phyloP scores from a whole-genome alignment of 1,139 yeast genomes.

The Hanseniaspora sp. region DNA sequence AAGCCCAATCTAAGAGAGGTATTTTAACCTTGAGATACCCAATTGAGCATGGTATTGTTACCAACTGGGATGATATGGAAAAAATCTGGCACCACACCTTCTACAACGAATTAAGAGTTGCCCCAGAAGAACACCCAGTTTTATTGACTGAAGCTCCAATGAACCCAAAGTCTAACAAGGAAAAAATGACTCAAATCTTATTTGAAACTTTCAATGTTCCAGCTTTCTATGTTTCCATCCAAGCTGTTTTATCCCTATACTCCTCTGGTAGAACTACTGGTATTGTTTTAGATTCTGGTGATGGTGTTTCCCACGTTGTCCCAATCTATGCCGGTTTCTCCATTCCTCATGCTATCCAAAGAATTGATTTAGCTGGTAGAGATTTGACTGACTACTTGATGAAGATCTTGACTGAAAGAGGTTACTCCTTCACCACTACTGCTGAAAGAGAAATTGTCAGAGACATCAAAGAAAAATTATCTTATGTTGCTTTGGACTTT shows the following conservation, averaged over 20 bases:
- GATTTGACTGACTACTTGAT: slow-evolving; percentile 97
- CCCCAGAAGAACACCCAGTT: slow-evolving; percentile 98
- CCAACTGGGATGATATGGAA: slow-evolving; percentile 99
- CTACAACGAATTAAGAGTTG: slow-evolving; percentile 95
- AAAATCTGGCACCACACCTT: slow-evolving; percentile 98
- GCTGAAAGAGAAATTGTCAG: slow-evolving; percentile 99
- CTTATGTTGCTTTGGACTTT: slow-evolving; percentile 93
- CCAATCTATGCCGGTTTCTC: slow-evolving; percentile 99
- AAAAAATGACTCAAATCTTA: slow-evolving; percentile 98
- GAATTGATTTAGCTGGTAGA: slow-evolving; percentile 99
- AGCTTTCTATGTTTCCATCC: slow-evolving; percentile 96
- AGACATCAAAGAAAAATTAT: slow-evolving; percentile 97
- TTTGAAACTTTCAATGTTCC: slow-evolving; percentile 99
- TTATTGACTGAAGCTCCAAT: slow-evolving; percentile 97
- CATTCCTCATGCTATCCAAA: slow-evolving; percentile 94
- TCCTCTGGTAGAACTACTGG: slow-evolving; percentile 99
- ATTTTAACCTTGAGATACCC: slow-evolving; percentile 97
- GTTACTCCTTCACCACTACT: slow-evolving; percentile 95
- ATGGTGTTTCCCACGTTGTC: slow-evolving; percentile 99
- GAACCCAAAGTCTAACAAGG: slow-evolving; percentile 98
- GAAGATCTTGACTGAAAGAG: slow-evolving; percentile 97
- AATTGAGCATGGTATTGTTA: slow-evolving; percentile 99
- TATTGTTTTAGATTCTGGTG: slow-evolving; percentile 98
- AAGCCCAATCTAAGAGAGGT: slow-evolving; percentile 99
- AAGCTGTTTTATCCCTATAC: slow-evolving; percentile 95